These are phyloP conservation scores for Trichoderma erinaceum DNA, from an alignment of 495 filamentous ascomycete species.

Conservation along the genomic window DNA sequence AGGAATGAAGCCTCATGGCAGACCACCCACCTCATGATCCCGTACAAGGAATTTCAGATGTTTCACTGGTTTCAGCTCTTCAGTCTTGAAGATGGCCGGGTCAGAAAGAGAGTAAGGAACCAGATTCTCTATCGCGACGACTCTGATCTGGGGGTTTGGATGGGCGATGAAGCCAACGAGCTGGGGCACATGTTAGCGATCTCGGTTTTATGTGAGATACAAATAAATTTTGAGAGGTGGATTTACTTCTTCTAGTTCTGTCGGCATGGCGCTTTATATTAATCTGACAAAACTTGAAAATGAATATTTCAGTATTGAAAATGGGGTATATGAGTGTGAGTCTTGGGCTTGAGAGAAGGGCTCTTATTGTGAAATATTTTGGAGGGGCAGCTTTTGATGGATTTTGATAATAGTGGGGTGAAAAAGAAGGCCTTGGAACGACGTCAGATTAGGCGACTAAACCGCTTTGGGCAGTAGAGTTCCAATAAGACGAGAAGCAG, in stretches of 20 bases:
- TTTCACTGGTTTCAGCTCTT: slow-evolving; percentile 71
- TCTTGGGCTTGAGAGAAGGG: slow-evolving; percentile 13
- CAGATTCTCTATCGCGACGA: slow-evolving; percentile 72
- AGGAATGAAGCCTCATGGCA: not conserved
- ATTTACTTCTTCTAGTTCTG: slow-evolving; percentile 74
- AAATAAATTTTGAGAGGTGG: not conserved
- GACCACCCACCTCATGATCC: slow-evolving; percentile 62
- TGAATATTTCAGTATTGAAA: not conserved
- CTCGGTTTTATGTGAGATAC: slow-evolving; percentile 20
- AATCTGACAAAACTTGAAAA: not conserved
- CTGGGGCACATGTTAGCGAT: slow-evolving; percentile 35
- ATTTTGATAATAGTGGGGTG: slow-evolving; percentile 8
- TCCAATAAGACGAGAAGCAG: too few relatives aligned
- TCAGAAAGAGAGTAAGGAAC: slow-evolving; percentile 75
- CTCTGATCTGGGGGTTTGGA: slow-evolving; percentile 76
- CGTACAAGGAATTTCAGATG: slow-evolving; percentile 83
- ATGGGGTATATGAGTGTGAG: not conserved
- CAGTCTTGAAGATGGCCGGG: slow-evolving; percentile 74
- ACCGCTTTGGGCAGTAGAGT: not conserved
- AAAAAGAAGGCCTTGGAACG: not conserved
- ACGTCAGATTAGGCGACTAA: not conserved
- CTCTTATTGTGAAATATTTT: slow-evolving; percentile 10
- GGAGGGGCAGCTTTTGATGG: slow-evolving; percentile 1
- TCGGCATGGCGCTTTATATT: slow-evolving; percentile 52
- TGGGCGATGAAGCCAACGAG: slow-evolving; percentile 88